Conservation (phyloP, 2,329 filamentous ascomycete genomes). For the Penicillium sp. region DNA sequence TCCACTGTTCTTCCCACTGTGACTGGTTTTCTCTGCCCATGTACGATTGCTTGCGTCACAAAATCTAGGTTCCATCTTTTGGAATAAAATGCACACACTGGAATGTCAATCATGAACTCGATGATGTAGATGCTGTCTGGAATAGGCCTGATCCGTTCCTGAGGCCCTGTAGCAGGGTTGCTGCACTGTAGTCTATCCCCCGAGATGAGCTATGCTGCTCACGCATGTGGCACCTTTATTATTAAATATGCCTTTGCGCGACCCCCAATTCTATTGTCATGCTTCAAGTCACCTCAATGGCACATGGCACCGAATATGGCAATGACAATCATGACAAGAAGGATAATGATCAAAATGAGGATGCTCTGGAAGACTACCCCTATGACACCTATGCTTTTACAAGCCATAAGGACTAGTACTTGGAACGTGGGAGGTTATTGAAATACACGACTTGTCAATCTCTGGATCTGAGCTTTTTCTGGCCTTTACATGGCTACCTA, state of each 20-base stretch:
- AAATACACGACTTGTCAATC: background rate
- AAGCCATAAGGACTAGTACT: background rate
- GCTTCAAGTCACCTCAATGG: too few species aligned
- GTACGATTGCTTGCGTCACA: conserved; percentile 35
- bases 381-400: background rate
- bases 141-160: background rate
- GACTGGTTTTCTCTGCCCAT: conserved; percentile 35
- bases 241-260: too few species aligned
- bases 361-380: too few species aligned
- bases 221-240: too few species aligned
- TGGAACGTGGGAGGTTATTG: too few species aligned
- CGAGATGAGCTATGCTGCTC: too few species aligned
- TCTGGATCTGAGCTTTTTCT: background rate
- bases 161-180: background rate
- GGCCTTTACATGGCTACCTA: background rate
- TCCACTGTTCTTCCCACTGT: conserved; percentile 31
- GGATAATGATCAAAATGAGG: too few species aligned
- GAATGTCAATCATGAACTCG: conserved; percentile 12
- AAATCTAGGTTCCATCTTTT: conserved; percentile 29
- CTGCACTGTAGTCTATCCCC: background rate
- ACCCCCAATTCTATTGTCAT: too few species aligned
- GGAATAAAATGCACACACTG: conserved; percentile 26
- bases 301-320: too few species aligned
- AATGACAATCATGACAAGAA: too few species aligned
- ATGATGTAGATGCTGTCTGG: background rate